These are phyloP conservation scores for Teratosphaeria zuluensis DNA, from an alignment of 2,329 filamentous ascomycete species.

Conservation along the genomic window DNA sequence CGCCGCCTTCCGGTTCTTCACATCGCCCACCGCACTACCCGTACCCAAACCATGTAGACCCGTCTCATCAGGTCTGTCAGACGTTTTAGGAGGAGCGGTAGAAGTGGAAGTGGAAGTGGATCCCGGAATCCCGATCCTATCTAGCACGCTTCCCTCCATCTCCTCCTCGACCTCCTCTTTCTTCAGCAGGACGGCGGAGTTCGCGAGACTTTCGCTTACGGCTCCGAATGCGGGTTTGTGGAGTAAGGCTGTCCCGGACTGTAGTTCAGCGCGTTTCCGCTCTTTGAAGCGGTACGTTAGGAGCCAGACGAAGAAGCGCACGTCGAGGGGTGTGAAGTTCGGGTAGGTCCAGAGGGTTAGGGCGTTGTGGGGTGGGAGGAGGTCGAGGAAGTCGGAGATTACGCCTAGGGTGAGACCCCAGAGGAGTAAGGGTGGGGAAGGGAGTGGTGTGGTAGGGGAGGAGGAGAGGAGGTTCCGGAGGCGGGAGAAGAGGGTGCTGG, in stretches of 20 bases:
- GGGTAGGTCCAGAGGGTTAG: conserved; percentile 58
- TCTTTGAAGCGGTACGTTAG: conserved; percentile 50
- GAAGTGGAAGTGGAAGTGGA: background rate
- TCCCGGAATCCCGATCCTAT: background rate
- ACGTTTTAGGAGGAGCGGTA: background rate
- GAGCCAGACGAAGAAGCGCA: conserved; percentile 49
- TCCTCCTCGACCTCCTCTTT: background rate
- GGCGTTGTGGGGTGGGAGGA: conserved; percentile 54
- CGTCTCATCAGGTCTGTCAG: conserved; percentile 30
- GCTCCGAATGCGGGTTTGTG: conserved; percentile 17
- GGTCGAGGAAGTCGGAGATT: conserved; percentile 57
- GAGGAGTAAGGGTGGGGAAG: conserved; percentile 43
- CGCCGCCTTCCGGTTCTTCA: conserved; percentile 30
- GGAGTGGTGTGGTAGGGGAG: conserved; percentile 18
- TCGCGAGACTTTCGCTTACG: conserved; percentile 15
- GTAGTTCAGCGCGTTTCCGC: conserved; percentile 33
- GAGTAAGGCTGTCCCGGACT: conserved; percentile 19
- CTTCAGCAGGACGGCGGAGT: conserved; percentile 7
- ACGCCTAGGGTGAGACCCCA: conserved; percentile 62
- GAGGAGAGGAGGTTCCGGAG: conserved; percentile 9
- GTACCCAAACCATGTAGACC: conserved; percentile 37
- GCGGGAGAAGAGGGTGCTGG: conserved; percentile 2
- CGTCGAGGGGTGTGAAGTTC: conserved; percentile 55
- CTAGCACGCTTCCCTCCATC: background rate
- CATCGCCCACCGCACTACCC: conserved; percentile 25